Evolutionary conservation across 495 filamentous ascomycete species (phyloP).

Genomic region (Aspergillus bertholletiae): DNA sequence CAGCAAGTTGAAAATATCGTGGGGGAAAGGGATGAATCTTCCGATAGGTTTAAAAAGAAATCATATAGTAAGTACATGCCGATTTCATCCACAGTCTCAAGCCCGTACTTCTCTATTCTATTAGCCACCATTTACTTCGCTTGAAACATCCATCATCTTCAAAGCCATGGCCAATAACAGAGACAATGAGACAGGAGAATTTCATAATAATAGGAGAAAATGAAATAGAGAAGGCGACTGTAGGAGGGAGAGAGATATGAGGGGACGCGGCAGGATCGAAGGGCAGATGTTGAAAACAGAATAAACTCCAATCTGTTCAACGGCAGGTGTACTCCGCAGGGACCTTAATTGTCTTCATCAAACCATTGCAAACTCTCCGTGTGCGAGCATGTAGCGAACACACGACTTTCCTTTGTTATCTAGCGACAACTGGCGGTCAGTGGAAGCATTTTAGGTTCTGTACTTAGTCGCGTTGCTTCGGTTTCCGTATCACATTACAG

Average conservation of each 20-base stretch:
- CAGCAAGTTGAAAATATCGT: too few relatives aligned
- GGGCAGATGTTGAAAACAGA: neutral
- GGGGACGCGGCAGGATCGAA: neutral
- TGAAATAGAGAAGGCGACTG: neutral
- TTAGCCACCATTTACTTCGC: neutral
- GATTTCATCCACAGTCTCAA: neutral
- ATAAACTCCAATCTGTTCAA: neutral
- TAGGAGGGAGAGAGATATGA: neutral
- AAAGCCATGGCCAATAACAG: neutral
- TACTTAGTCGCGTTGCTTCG: neutral
- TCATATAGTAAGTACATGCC: neutral
- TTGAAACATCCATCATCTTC: neutral
- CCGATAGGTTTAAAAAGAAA: too few relatives aligned
- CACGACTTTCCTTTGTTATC: neutral
- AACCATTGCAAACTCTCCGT: neutral
- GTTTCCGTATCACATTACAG: conserved; percentile 66
- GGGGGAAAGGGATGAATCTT: too few relatives aligned
- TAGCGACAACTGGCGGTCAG: neutral
- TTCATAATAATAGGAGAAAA: neutral
- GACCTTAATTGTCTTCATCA: neutral
- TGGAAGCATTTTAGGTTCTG: neutral
- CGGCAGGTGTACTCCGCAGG: neutral
- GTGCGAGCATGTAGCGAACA: neutral
- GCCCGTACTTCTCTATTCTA: neutral
- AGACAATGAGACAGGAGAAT: neutral